phyloP scores from a whole-genome alignment of 202 grass and related monocot genomes.

The Zoysia matrella region DNA sequence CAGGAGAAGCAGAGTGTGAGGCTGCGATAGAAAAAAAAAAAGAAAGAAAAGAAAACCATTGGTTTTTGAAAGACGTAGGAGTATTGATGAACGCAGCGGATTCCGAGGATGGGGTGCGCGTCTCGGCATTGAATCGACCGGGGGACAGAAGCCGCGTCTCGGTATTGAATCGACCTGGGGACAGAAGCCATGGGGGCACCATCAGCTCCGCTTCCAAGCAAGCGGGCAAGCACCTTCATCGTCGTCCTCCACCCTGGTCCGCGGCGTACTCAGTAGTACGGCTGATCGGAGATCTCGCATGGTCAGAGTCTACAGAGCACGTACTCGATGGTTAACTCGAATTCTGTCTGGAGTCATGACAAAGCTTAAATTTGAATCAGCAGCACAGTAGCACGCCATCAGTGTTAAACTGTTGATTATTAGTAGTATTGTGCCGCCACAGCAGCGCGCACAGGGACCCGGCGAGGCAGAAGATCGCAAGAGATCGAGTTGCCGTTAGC shows the following conservation, averaged over 20 bases:
- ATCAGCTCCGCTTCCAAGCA: not conserved
- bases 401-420: not conserved
- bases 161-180: not conserved
- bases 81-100: conserved; percentile 38
- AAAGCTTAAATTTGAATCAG: not conserved
- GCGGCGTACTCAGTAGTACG: not conserved
- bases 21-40: too few relatives aligned
- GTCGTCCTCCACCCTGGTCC: not conserved
- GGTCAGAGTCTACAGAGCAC: not conserved
- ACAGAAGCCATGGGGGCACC: not conserved
- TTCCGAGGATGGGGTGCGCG: conserved; percentile 44
- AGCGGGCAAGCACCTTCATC: too few relatives aligned
- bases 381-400: not conserved
- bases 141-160: not conserved
- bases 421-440: not conserved
- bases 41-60: not conserved
- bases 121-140: conserved; percentile 32
- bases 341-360: not conserved
- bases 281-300: not conserved
- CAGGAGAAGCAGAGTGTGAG: not conserved
- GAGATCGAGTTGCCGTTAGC: not conserved
- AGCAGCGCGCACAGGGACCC: not conserved
- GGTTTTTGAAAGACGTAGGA: conserved; percentile 2
- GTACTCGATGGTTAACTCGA: not conserved
- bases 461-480: conserved; percentile 1